Conservation (phyloP, 176 grass and related monocot species). For the Cenchrus americanus region DNA sequence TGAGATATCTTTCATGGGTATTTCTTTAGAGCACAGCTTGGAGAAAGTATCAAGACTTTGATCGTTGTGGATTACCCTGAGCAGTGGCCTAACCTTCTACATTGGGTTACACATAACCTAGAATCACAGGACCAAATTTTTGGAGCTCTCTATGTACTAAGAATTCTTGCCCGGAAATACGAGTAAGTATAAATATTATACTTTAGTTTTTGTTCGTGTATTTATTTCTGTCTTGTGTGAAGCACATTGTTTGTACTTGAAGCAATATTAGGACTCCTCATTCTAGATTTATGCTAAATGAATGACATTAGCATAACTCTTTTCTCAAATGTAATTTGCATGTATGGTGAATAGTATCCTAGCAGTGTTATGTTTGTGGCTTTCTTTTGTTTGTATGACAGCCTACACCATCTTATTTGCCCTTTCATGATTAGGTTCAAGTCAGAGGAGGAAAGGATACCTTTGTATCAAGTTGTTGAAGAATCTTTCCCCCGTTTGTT, state of each 20-base stretch:
- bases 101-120: slow-evolving; percentile 81
- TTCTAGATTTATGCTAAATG: slow-evolving; percentile 14
- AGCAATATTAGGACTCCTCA: background rate
- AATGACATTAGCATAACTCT: background rate
- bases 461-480: slow-evolving; percentile 78
- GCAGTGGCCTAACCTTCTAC: slow-evolving; percentile 88
- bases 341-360: background rate
- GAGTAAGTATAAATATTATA: slow-evolving; percentile 63
- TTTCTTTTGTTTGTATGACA: background rate
- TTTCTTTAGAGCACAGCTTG: slow-evolving; percentile 75
- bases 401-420: background rate
- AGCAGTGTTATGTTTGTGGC: background rate
- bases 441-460: slow-evolving; percentile 87
- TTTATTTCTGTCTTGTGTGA: background rate
- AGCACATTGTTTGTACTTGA: background rate
- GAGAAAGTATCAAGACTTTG: slow-evolving; percentile 95
- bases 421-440: slow-evolving; percentile 71
- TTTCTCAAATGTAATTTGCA: background rate
- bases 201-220: slow-evolving; percentile 7
- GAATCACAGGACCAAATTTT: slow-evolving; percentile 81
- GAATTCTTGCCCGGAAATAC: slow-evolving; percentile 90
- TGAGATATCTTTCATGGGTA: slow-evolving; percentile 32
- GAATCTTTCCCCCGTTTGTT: slow-evolving; percentile 79
- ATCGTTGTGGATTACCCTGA: slow-evolving; percentile 86
- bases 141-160: slow-evolving; percentile 84